Evolutionary conservation across 352 stramenopile genomes (phyloP), one percentile per base, ranked within the genome.

Genomic region (Hyaloperonospora arabidopsidis): DNA sequence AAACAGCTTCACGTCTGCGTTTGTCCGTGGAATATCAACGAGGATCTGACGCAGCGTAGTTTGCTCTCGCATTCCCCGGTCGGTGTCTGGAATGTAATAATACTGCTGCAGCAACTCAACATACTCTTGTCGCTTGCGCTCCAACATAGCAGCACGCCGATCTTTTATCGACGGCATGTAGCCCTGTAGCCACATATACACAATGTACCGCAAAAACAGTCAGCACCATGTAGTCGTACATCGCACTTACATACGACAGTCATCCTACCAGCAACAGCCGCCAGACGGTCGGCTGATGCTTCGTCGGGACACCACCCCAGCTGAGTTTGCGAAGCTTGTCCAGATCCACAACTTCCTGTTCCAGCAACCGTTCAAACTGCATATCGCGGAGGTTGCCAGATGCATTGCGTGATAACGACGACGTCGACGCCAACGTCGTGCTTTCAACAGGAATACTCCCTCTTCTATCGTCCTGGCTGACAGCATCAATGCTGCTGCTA

Each of bases 21-120:
- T 95, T 11, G 97, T 99, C 6, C 97, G 79, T 35, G 97, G 97
- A 19, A 99, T 96, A 71, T 99, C 97, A n/a, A 99, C 96, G 35
- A 99, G 70, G 19, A 99, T 98, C 65, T 95, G 84, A 5, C 86
- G 78, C 54, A 98, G 71, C 14, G 94, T 98, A 36, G 94, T 95
- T 67, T 98, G 95, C 70, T 99, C 97, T 49, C 97, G 90, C 29
- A 87, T 70, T 1, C 89, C 97, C 21, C 95, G 84, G 46, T 96
- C 84, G 44, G 92, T 90, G 62, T 98, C 95, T 8, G 93, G 87
- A 55, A 98, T 97, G 66, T 97, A 95, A 74, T 98, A 98, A 78
- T 98, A 98, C 63, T 97, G 92, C 34, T 86, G 74, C 43, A 97
- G 62, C 28, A 96, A 79, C 45, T 98, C 95, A 29, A 81, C 72